Evolutionary conservation across 1,139 yeast genomes (phyloP).

Genomic region (Eremothecium sinecaudum): DNA sequence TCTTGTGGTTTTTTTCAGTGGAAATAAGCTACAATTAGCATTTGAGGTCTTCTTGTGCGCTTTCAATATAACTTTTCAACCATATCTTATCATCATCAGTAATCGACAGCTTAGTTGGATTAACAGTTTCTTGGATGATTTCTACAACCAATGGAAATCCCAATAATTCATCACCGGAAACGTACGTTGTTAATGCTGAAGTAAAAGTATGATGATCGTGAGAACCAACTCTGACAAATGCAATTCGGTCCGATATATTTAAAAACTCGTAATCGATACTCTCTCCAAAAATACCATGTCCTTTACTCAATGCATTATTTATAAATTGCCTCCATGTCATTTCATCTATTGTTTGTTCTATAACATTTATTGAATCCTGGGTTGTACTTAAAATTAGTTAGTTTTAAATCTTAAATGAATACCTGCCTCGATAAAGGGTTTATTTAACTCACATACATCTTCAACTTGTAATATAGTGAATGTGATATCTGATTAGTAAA

Average conservation of each 20-base stretch:
- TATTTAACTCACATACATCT: slow-evolving; percentile 25
- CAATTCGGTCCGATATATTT: slow-evolving; percentile 17
- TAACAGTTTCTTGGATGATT: slow-evolving; percentile 16
- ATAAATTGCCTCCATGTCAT: slow-evolving; percentile 34
- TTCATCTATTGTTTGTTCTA: slow-evolving; percentile 23
- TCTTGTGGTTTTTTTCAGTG: slow-evolving; percentile 37
- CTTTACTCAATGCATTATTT: slow-evolving; percentile 27
- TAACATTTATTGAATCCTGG: slow-evolving; percentile 15
- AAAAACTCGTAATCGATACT: slow-evolving; percentile 30
- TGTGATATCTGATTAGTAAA: too few species aligned
- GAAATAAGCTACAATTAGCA: slow-evolving; percentile 18
- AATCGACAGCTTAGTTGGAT: slow-evolving; percentile 12
- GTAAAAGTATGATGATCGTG: slow-evolving; percentile 26
- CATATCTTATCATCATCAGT: slow-evolving; percentile 24
- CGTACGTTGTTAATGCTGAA: slow-evolving; percentile 28
- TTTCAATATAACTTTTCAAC: slow-evolving; percentile 21
- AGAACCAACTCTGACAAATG: slow-evolving; percentile 24
- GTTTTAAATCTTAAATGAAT: too few species aligned
- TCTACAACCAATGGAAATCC: slow-evolving; percentile 20
- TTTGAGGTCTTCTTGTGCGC: slow-evolving; percentile 13
- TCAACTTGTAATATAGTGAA: slow-evolving; percentile 23
- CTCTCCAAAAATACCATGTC: slow-evolving; percentile 35
- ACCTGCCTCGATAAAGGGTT: too few species aligned
- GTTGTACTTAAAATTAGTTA: too few species aligned
- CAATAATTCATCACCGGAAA: slow-evolving; percentile 23